Base-by-base conservation (phyloP, 78 protist genomes). In the Dictyostelium capitatum region DNA sequence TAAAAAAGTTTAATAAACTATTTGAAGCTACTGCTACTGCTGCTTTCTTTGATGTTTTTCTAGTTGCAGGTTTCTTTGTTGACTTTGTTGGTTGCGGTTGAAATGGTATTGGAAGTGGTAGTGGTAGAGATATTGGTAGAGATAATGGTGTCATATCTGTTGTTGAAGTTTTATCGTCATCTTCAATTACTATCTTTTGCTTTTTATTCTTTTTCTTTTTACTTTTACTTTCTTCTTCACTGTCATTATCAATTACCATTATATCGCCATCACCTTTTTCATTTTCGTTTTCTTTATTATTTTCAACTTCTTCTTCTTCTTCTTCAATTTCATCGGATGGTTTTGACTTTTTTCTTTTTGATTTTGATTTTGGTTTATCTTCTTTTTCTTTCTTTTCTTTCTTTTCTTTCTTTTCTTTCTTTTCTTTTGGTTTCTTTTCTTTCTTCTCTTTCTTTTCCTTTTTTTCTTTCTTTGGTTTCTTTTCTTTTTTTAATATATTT, bases 171-270 rank as follows among this genome's bases (percentile, higher is more conserved):
- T 37, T 37, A 37, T 37, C 2, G 2, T 37, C 43, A 37, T 37
- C 43, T 37, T 37, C 43, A 37, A 37, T 2, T 37, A 37, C 43
- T 37, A 37, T 37, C 43, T 37, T 11, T 62, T 62, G 23, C 37
- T 62, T 30, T 25, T 62, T 70, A 43, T 10, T 73, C 46, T 73
- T 73, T 73, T 32, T 73, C 10, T 73, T 72, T 72, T 32, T 43
- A n/a, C 56, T n/a, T 14, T 23, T 37, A 20, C 47, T 25, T 73
- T 11, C 41, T 46, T 37, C 46, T 12, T 43, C 25, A 8, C n/a
- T n/a, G n/a, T 46, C 43, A 43, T 46, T 37, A 37, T 37, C 43
- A 37, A 37, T 37, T 37, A 37, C 43, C 43, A 37, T 37, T 3
- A 3, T 37, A 37, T 37, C 43, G 2, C 43, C 79, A 5, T 46